These are phyloP conservation scores for Globisporangium recalcitrans DNA, from an alignment of 352 stramenopile species.

Conservation along the genomic window DNA sequence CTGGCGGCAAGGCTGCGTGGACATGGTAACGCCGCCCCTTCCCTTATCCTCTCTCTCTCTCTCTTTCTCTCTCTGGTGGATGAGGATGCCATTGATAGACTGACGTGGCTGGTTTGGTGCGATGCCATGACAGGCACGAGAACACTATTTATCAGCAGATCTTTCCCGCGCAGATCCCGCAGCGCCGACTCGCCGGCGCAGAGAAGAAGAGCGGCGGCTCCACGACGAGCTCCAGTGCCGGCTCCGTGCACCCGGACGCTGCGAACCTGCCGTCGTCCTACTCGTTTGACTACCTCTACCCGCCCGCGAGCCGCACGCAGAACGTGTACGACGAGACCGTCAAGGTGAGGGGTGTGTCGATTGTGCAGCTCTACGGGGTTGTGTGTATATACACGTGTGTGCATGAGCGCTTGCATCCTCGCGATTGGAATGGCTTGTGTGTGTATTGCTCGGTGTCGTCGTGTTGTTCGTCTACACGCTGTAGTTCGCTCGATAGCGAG, in stretches of 20 bases:
- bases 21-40: too few relatives aligned
- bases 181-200: constrained; percentile 18
- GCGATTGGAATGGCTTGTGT: too few relatives aligned
- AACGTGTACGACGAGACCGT: constrained; percentile 85
- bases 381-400: background rate
- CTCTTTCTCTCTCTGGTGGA: too few relatives aligned
- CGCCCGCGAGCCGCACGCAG: constrained; percentile 54
- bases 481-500: background rate
- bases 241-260: constrained; percentile 17
- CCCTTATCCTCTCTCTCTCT: too few relatives aligned
- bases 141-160: constrained; percentile 89
- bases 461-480: constrained; percentile 3
- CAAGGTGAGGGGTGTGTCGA: constrained; percentile 24
- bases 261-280: constrained; percentile 67
- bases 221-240: constrained; percentile 34
- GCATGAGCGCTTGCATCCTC: background rate
- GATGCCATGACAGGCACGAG: constrained; percentile 42
- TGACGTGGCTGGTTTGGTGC: background rate
- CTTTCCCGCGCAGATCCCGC: constrained; percentile 56
- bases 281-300: constrained; percentile 86
- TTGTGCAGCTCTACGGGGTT: background rate
- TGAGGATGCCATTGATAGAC: too few relatives aligned
- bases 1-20: constrained; percentile 73
- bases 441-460: background rate
- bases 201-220: constrained; percentile 29